A percentile compares a stretch with the other conserved stretches of the same genome.
phyloP scores from a whole-genome alignment of 441 rosid genomes.

The Jatropha multifida region DNA sequence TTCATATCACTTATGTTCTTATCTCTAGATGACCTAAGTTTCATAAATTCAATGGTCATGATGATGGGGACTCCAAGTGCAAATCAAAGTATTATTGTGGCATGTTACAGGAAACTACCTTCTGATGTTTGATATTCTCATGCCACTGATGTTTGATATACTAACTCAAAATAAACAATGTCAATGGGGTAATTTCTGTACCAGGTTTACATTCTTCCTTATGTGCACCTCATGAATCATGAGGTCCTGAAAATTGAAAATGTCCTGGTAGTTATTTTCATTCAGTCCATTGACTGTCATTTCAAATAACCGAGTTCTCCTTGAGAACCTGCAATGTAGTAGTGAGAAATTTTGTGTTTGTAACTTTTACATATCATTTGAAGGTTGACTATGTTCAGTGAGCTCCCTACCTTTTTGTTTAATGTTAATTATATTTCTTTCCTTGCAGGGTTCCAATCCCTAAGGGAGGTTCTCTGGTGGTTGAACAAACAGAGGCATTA shows the following conservation, averaged over 20 bases:
- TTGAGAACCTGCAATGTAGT: neutral
- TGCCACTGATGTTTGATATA: neutral
- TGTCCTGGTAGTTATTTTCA: neutral
- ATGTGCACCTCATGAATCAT: neutral
- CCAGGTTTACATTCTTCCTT: constrained; percentile 3
- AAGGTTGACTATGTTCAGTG: neutral
- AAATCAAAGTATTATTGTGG: neutral
- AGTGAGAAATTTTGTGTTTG: neutral
- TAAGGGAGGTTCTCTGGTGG: constrained; percentile 91
- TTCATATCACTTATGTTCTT: neutral
- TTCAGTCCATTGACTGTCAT: neutral
- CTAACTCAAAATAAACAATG: neutral
- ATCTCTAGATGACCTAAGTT: neutral
- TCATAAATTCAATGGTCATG: constrained; percentile 6
- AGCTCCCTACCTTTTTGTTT: constrained; percentile 8
- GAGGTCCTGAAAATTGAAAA: neutral
- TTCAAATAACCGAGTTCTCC: neutral
- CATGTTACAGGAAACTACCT: neutral
- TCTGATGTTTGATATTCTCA: neutral
- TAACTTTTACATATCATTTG: neutral
- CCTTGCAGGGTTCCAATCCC: constrained; percentile 74
- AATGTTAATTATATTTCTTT: constrained; percentile 25
- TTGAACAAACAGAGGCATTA: constrained; percentile 98
- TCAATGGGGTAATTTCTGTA: neutral
- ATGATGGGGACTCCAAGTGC: neutral